Evolutionary conservation across 768 basidiomycete genomes (phyloP), one percentile per base, ranked within the genome.

Genomic region (Boletus reticuloceps): DNA sequence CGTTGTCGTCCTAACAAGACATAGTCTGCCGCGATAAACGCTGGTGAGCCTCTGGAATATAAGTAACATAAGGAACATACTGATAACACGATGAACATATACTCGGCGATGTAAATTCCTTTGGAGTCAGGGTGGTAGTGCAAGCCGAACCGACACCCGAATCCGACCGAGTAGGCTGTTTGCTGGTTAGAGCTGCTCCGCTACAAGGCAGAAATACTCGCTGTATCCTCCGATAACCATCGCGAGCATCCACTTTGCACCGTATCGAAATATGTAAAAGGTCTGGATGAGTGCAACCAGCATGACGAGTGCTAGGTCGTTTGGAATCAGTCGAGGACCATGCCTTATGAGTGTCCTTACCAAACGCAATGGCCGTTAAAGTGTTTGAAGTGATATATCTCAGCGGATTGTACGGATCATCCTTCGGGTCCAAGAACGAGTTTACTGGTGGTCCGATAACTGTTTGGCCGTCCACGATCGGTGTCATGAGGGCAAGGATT

Each of bases 21-120:
- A 61, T 90, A 89, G 62, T 84, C 78, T 13, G 83, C 78, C 5
- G 84, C 84, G 57, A 87, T 84, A 71, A 89, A 89, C 27, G 85
- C 88, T 4, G 17, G 11, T 52, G 19, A 64, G 27, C 17, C 22
- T 27, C 8, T 2, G 19, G 17, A 45, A 34, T 13, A 16, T 79
- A 50, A 36, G 25, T 6, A 3, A 6, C 11, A 34, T 7, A 34
- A 32, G n/a, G 37, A 20, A 48, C 59, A 14, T 53, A 68, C 84
- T 6, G 83, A 81, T 44, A 86, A 75, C 9, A 82, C 83, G 56
- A 85, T 78, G 63, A 86, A 78, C 10, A 85, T 66, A 56, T 86
- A 82, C 64, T 84, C 78, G 0, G 72, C 67, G 50, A 85, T 85
- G 63, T 82, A 85, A 6, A 81, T 67, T 4, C 74, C 75, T 52